Conservation (phyloP, 352 stramenopile genomes). For the Phytophthora capsici region DNA sequence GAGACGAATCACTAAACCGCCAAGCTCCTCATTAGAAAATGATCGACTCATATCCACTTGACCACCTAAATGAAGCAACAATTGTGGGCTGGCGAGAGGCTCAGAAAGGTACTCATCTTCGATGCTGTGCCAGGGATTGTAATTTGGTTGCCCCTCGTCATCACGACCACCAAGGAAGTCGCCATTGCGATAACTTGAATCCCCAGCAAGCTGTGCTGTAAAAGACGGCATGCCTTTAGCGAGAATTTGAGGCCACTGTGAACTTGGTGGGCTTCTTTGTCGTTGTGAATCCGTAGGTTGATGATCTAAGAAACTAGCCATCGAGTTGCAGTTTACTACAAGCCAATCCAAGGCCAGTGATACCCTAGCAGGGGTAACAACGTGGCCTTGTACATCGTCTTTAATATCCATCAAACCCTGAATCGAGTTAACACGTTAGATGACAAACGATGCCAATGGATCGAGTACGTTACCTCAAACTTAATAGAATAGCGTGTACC, state of each 20-base stretch:
- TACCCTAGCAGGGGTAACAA: conserved; percentile 48
- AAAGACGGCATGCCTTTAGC: conserved; percentile 43
- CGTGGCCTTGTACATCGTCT: conserved; percentile 26
- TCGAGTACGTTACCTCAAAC: conserved; percentile 49
- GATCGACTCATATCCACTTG: conserved; percentile 62
- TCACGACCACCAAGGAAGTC: conserved; percentile 49
- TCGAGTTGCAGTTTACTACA: conserved; percentile 54
- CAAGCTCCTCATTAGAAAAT: conserved; percentile 53
- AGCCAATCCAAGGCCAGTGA: conserved; percentile 60
- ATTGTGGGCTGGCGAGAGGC: conserved; percentile 53
- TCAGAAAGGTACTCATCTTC: conserved; percentile 58
- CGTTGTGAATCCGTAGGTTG: not conserved
- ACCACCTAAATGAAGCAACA: conserved; percentile 65
- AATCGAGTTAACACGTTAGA: not conserved
- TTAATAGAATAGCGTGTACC: conserved; percentile 60
- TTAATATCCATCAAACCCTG: conserved; percentile 50
- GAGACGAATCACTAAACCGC: conserved; percentile 32
- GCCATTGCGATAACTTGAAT: conserved; percentile 36
- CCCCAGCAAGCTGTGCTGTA: conserved; percentile 40
- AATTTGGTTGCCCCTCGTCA: conserved; percentile 39
- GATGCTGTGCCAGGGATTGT: conserved; percentile 76
- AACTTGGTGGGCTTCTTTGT: not conserved
- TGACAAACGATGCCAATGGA: no score
- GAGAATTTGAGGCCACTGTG: conserved; percentile 54
- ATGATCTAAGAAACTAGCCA: conserved; percentile 29